Percentiles rank a stretch among this genome's conserved stretches.
phyloP scores from a whole-genome alignment of 225 moss, liverwort and hornwort genomes.

The Pseudisothecium myosuroides region DNA sequence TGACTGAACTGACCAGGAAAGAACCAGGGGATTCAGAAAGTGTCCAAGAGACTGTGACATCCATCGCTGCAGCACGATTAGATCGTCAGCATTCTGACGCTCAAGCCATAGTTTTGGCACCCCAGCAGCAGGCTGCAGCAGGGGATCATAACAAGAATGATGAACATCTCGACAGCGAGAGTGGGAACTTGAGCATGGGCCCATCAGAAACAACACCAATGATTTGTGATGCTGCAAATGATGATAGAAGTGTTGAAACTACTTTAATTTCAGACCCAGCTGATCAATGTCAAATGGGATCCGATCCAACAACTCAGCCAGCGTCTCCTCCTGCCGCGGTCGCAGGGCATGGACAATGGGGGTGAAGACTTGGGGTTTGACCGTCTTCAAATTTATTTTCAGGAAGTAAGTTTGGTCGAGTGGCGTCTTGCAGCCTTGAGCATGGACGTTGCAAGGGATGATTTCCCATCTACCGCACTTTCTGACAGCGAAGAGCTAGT shows the following conservation, averaged over 20 bases:
- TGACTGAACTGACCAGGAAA: conserved; percentile 2
- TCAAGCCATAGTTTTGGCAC: neutral
- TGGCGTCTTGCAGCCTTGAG: neutral
- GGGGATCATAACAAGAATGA: neutral
- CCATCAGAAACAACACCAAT: neutral
- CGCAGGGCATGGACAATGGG: conserved; percentile 5
- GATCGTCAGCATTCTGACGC: conserved; percentile 9
- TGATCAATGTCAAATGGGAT: neutral
- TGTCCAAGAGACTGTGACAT: conserved; percentile 6
- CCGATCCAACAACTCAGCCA: neutral
- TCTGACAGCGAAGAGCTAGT: neutral
- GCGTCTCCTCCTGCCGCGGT: neutral
- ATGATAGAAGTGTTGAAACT: conserved; percentile 1
- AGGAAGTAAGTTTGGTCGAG: neutral
- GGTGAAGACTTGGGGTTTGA: neutral
- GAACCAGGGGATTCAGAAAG: conserved; percentile 7
- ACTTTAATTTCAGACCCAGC: neutral
- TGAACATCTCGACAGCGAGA: conserved; percentile 10
- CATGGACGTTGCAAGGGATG: neutral
- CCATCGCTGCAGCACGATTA: neutral
- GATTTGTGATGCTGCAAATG: neutral
- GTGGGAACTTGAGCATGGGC: neutral
- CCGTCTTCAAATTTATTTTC: neutral
- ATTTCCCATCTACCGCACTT: neutral
- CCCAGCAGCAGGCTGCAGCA: neutral